Evolutionary conservation across 345 rosid genomes (phyloP), one percentile per base, ranked within the genome.

Genomic region (Geranium brycei): DNA sequence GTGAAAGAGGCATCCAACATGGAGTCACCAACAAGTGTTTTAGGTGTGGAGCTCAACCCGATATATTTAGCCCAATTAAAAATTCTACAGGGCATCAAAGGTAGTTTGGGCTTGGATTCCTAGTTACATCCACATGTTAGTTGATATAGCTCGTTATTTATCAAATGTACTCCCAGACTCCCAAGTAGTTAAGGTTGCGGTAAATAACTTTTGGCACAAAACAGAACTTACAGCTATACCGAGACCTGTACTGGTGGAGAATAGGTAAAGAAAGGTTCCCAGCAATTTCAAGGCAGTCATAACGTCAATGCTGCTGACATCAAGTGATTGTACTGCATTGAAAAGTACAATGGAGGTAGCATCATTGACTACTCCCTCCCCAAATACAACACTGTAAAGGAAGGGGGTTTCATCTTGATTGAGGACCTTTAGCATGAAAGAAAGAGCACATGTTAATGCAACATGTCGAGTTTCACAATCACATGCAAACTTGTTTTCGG

Each of bases 291-390:
- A 75, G 32, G 75, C 69, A 4, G 67, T 73, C 7, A 61, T 56
- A 68, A 67, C 77, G 69, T 72, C 67, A 61, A 85, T 60, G 19
- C 76, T 19, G 69, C 31, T 66, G 65, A 80, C 68, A 59, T 81
- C 76, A 2, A 85, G 58, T 0, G 90, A 78, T 58, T 80, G 91
- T 19, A 85, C 81, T 17, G 95, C 71, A 51, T 85, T 85, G 77
- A 75, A 87, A 62, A 87, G 84, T 78, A 87, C 91, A 65, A 85
- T 83, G n/a, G 91, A 87, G 51, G 91, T 87, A 40, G 88, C 91
- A 73, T 85, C 95, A 71, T 87, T 87, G 69, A 87, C 91, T 16
- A 87, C 88, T 72, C 95, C 95, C 62, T 87, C 95, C 61, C 87
- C 95, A 63, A 87, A 87, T 28, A 85, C 84, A 11, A 83, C 55